Evolutionary conservation across 73 alveolate species (phyloP).

Genomic region (Blepharisma japonicum): DNA sequence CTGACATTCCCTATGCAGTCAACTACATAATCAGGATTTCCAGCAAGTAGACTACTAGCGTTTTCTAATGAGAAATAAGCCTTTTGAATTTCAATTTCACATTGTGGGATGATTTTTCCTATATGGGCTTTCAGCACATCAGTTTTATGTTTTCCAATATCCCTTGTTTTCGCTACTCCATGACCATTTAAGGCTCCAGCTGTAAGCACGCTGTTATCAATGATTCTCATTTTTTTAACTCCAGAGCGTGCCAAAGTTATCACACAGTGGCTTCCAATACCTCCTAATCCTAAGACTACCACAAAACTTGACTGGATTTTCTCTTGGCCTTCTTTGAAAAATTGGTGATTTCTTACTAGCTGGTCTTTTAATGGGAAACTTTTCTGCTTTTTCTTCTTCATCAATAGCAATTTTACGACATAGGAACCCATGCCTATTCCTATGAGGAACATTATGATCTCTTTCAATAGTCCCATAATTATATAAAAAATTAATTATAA

Average conservation of each 20-base stretch:
- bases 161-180: conserved; percentile 77
- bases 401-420: too few relatives aligned
- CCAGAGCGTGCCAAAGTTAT: conserved; percentile 80
- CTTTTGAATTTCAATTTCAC: too few relatives aligned
- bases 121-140: conserved; percentile 62
- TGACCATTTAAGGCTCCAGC: conserved; percentile 87
- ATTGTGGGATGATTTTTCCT: too few relatives aligned
- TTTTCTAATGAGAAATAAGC: too few relatives aligned
- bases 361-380: conserved; percentile 40
- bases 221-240: conserved; percentile 67
- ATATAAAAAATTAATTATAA: too few relatives aligned
- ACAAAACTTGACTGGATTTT: conserved; percentile 52
- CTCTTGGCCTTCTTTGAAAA: conserved; percentile 59
- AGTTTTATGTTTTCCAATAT: conserved; percentile 84
- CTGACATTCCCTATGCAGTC: too few relatives aligned
- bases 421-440: too few relatives aligned
- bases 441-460: too few relatives aligned
- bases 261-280: conserved; percentile 89
- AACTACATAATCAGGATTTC: too few relatives aligned
- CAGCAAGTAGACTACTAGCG: too few relatives aligned
- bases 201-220: conserved; percentile 90
- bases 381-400: too few relatives aligned
- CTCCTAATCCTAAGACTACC: conserved; percentile 93
- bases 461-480: too few relatives aligned
- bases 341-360: conserved; percentile 50